Conservation (phyloP, 352 stramenopile species). For the Elongisporangium undulatum region DNA sequence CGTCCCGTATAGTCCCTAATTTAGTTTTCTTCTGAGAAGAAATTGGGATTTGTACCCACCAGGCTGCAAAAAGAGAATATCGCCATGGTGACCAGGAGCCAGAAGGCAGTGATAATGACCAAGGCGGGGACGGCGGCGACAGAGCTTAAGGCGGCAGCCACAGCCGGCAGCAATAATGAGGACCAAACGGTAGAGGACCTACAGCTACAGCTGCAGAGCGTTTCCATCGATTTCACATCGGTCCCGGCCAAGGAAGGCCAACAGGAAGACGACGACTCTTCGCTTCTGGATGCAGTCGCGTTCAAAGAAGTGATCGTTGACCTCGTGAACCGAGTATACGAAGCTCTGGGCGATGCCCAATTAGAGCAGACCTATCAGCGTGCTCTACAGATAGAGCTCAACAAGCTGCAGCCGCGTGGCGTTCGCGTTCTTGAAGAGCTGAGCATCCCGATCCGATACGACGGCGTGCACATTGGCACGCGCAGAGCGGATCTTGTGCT, state of each 20-base stretch:
- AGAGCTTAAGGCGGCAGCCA: background rate
- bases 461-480: constrained; percentile 18
- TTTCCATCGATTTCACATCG: background rate
- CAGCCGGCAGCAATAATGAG: background rate
- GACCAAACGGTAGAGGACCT: background rate
- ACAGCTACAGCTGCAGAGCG: background rate
- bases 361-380: constrained; percentile 35
- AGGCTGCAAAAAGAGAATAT: background rate
- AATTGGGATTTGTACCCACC: background rate
- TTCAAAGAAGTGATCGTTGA: constrained; percentile 14
- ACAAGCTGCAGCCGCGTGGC: constrained; percentile 12
- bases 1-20: background rate
- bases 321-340: constrained; percentile 31
- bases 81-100: background rate
- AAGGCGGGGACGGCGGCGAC: background rate
- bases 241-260: background rate
- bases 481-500: constrained; percentile 28
- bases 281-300: background rate
- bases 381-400: constrained; percentile 20
- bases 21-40: background rate
- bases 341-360: constrained; percentile 22
- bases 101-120: background rate
- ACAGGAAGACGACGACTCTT: background rate
- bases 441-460: constrained; percentile 28
- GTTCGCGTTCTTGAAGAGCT: constrained; percentile 21